Evolutionary conservation across 2,329 filamentous ascomycete species (phyloP), one percentile per base, ranked within the genome.

Genomic region (Talaromyces sp.): DNA sequence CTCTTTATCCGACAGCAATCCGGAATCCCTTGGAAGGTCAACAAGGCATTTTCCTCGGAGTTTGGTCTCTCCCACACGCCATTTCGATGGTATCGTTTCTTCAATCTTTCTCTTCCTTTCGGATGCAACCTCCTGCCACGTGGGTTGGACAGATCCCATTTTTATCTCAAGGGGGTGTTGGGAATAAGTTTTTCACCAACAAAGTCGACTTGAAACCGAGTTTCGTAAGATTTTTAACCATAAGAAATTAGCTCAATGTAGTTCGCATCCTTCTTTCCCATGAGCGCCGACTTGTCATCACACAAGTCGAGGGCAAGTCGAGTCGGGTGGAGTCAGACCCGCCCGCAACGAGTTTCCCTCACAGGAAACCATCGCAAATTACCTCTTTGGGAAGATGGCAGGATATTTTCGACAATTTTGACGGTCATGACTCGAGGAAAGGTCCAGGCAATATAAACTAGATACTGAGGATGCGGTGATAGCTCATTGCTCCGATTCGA

Each of bases 51-150:
- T 62, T 4, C 9, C 27, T 35, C 41, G 37, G 22, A 67, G 31
- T 15, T 56, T 9, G 22, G 10, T n/a, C 31, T 50, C 25, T 11
- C 8, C 33, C 13, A 67, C 45, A 9, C 49, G 61, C 65, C 65
- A 67, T 58, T 62, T 57, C 1, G 37, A 3, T 3, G 62, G 62
- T 49, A 67, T 67, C n/a, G 50, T 64, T 7, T 39, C 45, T 8
- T 61, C 22, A 13, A 63, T 57, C 6, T 19, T 35, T 3, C 25
- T 19, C 13, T 57, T 45, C 17, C 59, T 61, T 19, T 54, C 43
- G 33, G 54, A 62, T 27, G 65, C 62, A 19, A 59, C 45, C 2
- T 54, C 47, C 57, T 58, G 37, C 65, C 65, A 67, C 15, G 60
- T 61, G 27, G 41, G 50, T 9, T 60, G 43, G 0, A 27, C 31